Evolutionary conservation across 1,284 basidiomycete species (phyloP).

Genomic region (Heterobasidion irregulare): DNA sequence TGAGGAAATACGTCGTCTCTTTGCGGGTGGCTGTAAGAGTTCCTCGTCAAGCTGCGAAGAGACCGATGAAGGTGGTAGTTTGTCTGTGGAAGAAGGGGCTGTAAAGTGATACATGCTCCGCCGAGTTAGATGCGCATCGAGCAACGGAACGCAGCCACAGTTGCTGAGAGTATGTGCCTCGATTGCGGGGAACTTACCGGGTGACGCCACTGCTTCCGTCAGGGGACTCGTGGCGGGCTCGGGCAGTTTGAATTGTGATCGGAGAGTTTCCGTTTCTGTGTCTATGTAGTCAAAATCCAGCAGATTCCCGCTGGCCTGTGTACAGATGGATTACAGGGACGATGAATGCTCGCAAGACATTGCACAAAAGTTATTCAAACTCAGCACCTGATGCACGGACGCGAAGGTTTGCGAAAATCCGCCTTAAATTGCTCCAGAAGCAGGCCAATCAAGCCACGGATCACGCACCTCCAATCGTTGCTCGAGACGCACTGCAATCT

Average conservation of each 20-base stretch:
- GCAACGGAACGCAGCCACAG: slow-evolving; percentile 5
- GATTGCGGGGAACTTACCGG: slow-evolving; percentile 22
- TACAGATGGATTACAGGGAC: slow-evolving; percentile 1
- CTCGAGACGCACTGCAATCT: no score
- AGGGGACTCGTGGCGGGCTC: slow-evolving; percentile 35
- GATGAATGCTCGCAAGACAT: not conserved
- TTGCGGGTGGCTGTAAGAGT: slow-evolving; percentile 19
- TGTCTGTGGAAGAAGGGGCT: slow-evolving; percentile 24
- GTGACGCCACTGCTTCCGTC: slow-evolving; percentile 22
- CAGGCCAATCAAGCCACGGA: no score
- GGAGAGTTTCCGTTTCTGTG: slow-evolving; percentile 60
- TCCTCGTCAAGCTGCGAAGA: slow-evolving; percentile 40
- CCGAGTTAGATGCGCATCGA: not conserved
- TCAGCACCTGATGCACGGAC: slow-evolving; percentile 11
- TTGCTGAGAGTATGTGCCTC: slow-evolving; percentile 11
- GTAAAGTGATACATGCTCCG: not conserved
- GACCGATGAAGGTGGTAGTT: slow-evolving; percentile 40
- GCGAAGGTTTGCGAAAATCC: not conserved
- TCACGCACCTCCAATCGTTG: no score
- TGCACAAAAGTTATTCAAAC: slow-evolving; percentile 7
- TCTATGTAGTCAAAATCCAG: slow-evolving; percentile 74
- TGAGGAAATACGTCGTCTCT: slow-evolving; percentile 22
- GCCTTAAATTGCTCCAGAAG: no score
- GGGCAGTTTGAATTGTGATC: slow-evolving; percentile 61
- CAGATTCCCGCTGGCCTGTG: slow-evolving; percentile 66